These are phyloP conservation scores for Lecanicillium sp. DNA, from an alignment of 2,329 filamentous ascomycete species.

Conservation along the genomic window DNA sequence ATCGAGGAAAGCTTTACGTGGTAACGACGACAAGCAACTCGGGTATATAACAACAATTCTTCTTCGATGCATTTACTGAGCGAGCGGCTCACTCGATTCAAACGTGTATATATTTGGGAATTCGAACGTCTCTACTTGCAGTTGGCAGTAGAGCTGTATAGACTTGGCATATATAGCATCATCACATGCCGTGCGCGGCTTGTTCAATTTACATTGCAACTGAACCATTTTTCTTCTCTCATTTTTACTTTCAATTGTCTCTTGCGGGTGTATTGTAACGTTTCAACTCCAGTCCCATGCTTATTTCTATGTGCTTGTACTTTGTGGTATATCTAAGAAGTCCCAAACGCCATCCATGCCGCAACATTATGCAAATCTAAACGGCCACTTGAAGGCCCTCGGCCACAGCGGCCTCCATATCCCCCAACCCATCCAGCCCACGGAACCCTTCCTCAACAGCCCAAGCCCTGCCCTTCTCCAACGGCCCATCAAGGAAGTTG, in stretches of 20 bases:
- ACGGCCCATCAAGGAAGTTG: constrained; percentile 56
- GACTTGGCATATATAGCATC: constrained; percentile 9
- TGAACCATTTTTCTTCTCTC: too few species aligned
- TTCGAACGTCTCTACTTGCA: neutral
- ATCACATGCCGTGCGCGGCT: too few species aligned
- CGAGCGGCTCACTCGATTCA: neutral
- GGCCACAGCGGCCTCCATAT: constrained; percentile 3
- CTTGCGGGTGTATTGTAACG: too few species aligned
- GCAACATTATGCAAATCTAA: neutral
- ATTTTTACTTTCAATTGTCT: too few species aligned
- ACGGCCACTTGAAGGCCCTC: neutral
- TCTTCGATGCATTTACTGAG: constrained; percentile 9
- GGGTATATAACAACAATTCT: constrained; percentile 4
- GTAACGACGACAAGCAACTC: constrained; percentile 23
- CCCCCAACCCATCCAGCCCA: constrained; percentile 50
- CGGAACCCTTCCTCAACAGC: constrained; percentile 79
- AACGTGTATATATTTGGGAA: constrained; percentile 6
- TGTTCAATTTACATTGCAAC: too few species aligned
- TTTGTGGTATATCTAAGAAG: too few species aligned
- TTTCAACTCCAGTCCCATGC: too few species aligned
- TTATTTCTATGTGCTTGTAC: too few species aligned
- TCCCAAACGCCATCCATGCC: too few species aligned
- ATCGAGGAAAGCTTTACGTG: constrained; percentile 70
- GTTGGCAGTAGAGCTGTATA: neutral
- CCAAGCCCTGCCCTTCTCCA: constrained; percentile 59